Percentiles rank a stretch among this genome's conserved stretches.
Evolutionary conservation across 108 stramenopile species (phyloP).

Genomic region (Pseudonitzschia delicatissima): DNA sequence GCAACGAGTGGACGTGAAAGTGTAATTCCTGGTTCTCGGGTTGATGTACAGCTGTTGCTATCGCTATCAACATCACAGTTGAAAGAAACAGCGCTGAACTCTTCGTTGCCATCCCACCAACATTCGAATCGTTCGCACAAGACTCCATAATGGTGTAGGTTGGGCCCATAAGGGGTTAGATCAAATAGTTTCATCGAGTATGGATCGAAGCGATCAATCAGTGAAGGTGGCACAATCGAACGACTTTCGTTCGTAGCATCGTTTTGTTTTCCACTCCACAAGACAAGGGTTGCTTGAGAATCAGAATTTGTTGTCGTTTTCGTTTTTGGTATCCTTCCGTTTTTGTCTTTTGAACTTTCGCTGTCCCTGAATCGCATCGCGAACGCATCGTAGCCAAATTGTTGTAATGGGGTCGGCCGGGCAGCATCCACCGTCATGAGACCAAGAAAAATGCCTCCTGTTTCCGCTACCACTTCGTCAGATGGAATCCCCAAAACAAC

Average conservation of each 20-base stretch:
- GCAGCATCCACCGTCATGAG: slow-evolving; percentile 51
- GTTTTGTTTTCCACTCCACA: slow-evolving; percentile 7
- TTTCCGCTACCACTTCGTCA: slow-evolving; percentile 33
- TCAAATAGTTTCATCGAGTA: slow-evolving; percentile 25
- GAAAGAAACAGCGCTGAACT: background rate
- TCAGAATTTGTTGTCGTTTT: background rate
- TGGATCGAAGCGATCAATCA: background rate
- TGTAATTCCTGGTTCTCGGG: background rate
- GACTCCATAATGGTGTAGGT: slow-evolving; percentile 38
- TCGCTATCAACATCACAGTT: background rate
- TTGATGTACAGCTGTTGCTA: background rate
- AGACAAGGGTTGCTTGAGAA: background rate
- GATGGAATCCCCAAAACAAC: slow-evolving; percentile 41
- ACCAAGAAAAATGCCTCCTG: slow-evolving; percentile 64
- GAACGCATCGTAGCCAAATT: slow-evolving; percentile 43
- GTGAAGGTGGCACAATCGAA: background rate
- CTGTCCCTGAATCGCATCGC: slow-evolving; percentile 24
- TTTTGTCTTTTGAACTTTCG: background rate
- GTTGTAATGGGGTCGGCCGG: slow-evolving; percentile 55
- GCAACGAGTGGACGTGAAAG: slow-evolving; percentile 27
- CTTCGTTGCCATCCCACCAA: background rate
- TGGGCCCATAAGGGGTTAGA: slow-evolving; percentile 27
- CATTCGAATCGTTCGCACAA: slow-evolving; percentile 18
- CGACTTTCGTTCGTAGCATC: background rate
- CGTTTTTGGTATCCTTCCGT: background rate